Conservation (phyloP, 2,329 filamentous ascomycete genomes). For the Phyllosticta citribraziliensis region DNA sequence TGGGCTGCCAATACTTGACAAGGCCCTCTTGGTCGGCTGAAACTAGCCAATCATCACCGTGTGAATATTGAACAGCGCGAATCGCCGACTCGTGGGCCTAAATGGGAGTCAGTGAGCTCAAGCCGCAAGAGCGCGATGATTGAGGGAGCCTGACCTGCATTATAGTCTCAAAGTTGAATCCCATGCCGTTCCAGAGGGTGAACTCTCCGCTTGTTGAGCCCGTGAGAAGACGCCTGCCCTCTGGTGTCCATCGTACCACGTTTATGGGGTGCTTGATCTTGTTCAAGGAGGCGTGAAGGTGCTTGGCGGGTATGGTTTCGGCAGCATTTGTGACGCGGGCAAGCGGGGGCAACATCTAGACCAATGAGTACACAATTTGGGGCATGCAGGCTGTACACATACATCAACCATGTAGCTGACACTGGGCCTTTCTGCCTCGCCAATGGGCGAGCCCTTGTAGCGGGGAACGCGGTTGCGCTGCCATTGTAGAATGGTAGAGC, state of each 20-base stretch:
- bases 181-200: conserved; percentile 96
- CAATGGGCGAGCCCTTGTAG: conserved; percentile 59
- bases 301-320: conserved; percentile 86
- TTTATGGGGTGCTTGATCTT: conserved; percentile 98
- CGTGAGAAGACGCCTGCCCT: conserved; percentile 82
- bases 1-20: conserved; percentile 98
- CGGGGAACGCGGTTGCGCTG: conserved; percentile 71
- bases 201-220: conserved; percentile 96
- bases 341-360: conserved; percentile 74
- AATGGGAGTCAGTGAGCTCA: conserved; percentile 13
- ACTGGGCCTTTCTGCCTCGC: conserved; percentile 77
- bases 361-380: background rate
- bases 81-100: conserved; percentile 79
- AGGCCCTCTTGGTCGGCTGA: conserved; percentile 91
- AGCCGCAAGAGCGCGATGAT: conserved; percentile 25
- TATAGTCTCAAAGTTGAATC: conserved; percentile 98
- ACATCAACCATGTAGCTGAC: conserved; percentile 86
- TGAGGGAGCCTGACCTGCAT: conserved; percentile 53
- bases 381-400: conserved; percentile 25
- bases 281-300: conserved; percentile 95
- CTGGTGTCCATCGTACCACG: conserved; percentile 93
- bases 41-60: conserved; percentile 93
- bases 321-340: conserved; percentile 65
- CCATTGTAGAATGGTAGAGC: conserved; percentile 82
- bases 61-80: conserved; percentile 74